Base-by-base conservation (phyloP, 306 rosid genomes). In the Adenanthera pavonina region DNA sequence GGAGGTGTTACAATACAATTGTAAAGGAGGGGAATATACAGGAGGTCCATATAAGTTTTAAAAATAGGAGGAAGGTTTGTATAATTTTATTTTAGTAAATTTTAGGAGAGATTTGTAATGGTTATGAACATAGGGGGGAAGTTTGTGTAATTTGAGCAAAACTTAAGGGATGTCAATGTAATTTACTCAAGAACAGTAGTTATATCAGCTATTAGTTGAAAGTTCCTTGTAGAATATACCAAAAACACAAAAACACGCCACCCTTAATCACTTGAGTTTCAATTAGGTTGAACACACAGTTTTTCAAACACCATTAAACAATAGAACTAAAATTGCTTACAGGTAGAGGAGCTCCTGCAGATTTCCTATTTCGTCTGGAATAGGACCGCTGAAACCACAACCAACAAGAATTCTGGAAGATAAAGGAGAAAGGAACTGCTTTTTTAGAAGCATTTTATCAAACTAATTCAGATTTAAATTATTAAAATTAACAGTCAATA, bases 311-410 rank as follows among this genome's bases (percentile, higher is more conserved):
- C 6, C 61, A 57, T 20, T 16, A 17, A 57, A 79, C 56, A 35
- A 79, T 11, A 36, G 10, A 67, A 34, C 60, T 69, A 49, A 72
- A 79, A 43, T 36, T 78, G 36, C 87, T 83, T 82, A 92, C 94
- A 92, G 56, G 75, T 8, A 87, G 20, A 48, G 44, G 9, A 92
- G 92, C 83, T 81, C 79, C 72, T 60, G 60, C 53, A 92, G 86
- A 60, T 77, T 56, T 78, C 96, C 96, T 71, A 91, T 72, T 51
- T 69, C 72, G 34, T 81, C 90, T 2, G 94, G 96, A 85, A 91
- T 90, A 41, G 47, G 77, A 34, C 97, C 97, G 34, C 3, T 74
- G 85, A 92, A 92, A 70, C 84, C 48, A 69, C 97, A 92, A n/a
- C 87, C 90, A 64, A 88, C 87, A 44, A 92, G 85, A 75, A 87